Evolutionary conservation across 2,329 filamentous ascomycete genomes (phyloP).

Genomic region (Trichoderma aggressivum): DNA sequence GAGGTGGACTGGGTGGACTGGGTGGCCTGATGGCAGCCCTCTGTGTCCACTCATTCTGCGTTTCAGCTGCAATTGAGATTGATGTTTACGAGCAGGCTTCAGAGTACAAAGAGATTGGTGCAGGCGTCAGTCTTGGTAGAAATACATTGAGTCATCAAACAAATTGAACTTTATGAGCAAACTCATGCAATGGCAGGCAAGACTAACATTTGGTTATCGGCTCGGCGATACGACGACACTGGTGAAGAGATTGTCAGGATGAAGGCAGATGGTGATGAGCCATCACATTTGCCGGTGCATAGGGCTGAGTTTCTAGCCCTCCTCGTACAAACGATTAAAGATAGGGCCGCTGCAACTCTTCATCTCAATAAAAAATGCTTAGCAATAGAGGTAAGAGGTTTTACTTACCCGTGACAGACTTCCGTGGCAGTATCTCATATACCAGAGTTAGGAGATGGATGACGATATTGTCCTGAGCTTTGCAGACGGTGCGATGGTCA

Average conservation of each 20-base stretch:
- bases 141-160: neutral
- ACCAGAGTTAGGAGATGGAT: neutral
- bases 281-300: neutral
- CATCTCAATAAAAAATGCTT: neutral
- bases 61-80: neutral
- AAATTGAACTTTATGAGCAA: neutral
- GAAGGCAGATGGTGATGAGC: neutral
- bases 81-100: neutral
- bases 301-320: neutral
- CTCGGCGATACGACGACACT: neutral
- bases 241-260: neutral
- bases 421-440: neutral
- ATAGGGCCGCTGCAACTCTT: neutral
- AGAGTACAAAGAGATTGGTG: neutral
- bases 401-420: neutral
- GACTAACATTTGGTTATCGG: neutral
- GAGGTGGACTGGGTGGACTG: neutral
- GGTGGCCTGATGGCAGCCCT: neutral
- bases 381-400: neutral
- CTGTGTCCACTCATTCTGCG: neutral
- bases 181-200: neutral
- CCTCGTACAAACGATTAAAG: neutral
- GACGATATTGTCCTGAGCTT: neutral
- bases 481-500: neutral
- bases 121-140: neutral